phyloP scores from a whole-genome alignment of 345 rosid genomes.

The Trapa bicornis region DNA sequence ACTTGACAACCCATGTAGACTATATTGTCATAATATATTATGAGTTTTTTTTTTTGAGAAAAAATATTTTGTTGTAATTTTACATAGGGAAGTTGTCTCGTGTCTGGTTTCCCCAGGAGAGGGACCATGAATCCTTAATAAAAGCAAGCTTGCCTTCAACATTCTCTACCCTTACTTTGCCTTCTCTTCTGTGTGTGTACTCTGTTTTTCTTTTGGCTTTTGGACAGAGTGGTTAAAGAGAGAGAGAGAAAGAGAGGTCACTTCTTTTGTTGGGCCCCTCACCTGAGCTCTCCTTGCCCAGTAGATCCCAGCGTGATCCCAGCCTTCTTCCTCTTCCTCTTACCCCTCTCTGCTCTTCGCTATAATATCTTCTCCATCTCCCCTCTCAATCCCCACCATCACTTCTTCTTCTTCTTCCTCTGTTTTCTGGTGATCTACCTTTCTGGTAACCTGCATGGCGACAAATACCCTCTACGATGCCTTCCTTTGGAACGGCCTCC shows the following conservation, averaged over 20 bases:
- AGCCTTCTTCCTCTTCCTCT: not conserved
- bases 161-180: slow-evolving; percentile 16
- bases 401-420: not conserved
- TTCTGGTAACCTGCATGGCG: slow-evolving; percentile 23
- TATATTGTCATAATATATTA: too few species aligned
- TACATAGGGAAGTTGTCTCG: not conserved
- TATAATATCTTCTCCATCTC: not conserved
- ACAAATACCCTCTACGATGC: slow-evolving; percentile 19
- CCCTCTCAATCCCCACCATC: not conserved
- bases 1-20: too few species aligned
- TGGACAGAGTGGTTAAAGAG: not conserved
- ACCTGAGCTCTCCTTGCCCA: not conserved
- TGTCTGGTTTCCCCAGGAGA: not conserved
- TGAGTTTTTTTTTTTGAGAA: too few species aligned
- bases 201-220: slow-evolving; percentile 3
- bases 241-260: slow-evolving; percentile 2
- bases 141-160: slow-evolving; percentile 38
- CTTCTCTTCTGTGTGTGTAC: not conserved
- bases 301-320: not conserved
- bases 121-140: slow-evolving; percentile 46
- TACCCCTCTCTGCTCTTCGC: not conserved
- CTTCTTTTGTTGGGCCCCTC: slow-evolving; percentile 24
- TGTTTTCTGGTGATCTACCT: not conserved
- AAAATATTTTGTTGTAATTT: too few species aligned
- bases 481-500: slow-evolving; percentile 18